phyloP scores from a whole-genome alignment of 78 protist genomes.

The Guillardia theta region DNA sequence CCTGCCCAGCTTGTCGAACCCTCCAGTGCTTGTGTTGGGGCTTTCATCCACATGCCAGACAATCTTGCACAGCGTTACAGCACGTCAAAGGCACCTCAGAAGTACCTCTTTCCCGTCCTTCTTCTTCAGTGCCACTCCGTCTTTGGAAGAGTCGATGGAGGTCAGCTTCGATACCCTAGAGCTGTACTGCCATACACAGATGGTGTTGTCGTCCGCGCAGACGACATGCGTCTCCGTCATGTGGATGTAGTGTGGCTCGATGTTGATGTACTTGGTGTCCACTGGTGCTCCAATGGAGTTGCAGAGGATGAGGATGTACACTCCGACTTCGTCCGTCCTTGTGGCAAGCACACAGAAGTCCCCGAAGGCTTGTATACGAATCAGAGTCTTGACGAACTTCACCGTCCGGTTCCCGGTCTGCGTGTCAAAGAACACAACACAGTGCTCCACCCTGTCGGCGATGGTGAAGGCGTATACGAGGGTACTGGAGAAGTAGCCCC shows the following conservation, averaged over 20 bases:
- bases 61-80: no score
- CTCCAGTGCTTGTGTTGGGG: neutral
- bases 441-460: slow-evolving; percentile 64
- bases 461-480: slow-evolving; percentile 69
- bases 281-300: slow-evolving; percentile 80
- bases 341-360: slow-evolving; percentile 54
- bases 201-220: neutral
- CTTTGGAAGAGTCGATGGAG: neutral
- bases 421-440: slow-evolving; percentile 70
- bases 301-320: slow-evolving; percentile 51
- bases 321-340: neutral
- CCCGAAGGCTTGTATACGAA: slow-evolving; percentile 46
- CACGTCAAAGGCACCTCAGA: no score
- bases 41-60: slow-evolving; percentile 68
- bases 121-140: neutral
- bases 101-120: slow-evolving; percentile 42
- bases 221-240: neutral
- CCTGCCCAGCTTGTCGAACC: no score
- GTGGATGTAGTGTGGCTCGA: slow-evolving; percentile 25
- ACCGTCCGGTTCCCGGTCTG: slow-evolving; percentile 45
- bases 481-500: slow-evolving; percentile 70
- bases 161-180: neutral
- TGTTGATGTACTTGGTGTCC: slow-evolving; percentile 61
- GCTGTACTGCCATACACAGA: slow-evolving; percentile 60
- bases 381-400: slow-evolving; percentile 61